Evolutionary conservation across 169 alveolate genomes (phyloP).

Genomic region (Plasmodium vinckei): DNA sequence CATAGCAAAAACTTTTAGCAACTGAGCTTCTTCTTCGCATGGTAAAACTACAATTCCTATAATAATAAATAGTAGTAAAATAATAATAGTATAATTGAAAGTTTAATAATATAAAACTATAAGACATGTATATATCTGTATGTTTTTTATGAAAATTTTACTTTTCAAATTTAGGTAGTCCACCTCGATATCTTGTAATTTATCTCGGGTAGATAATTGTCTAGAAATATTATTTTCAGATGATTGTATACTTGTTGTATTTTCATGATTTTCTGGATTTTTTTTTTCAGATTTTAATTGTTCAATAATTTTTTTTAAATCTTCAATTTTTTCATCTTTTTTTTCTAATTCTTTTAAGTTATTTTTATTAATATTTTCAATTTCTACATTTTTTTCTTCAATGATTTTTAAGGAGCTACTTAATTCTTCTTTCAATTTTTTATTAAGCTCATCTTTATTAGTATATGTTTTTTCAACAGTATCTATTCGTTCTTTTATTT

Average conservation of each 20-base stretch:
- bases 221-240: too few relatives aligned
- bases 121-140: background rate
- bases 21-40: conserved; percentile 62
- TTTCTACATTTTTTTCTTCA: conserved; percentile 59
- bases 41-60: conserved; percentile 42
- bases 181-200: background rate
- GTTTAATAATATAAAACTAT: background rate
- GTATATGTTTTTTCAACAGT: conserved; percentile 8
- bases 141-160: conserved; percentile 3
- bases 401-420: conserved; percentile 52
- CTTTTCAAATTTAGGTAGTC: conserved; percentile 37
- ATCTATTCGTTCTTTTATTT: conserved; percentile 34
- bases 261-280: background rate
- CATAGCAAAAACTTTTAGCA: conserved; percentile 42
- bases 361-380: conserved; percentile 40
- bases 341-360: conserved; percentile 31
- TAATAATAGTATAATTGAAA: background rate
- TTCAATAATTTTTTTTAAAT: conserved; percentile 43
- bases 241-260: background rate
- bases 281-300: conserved; percentile 42
- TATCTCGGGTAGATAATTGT: too few relatives aligned
- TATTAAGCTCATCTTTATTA: conserved; percentile 53
- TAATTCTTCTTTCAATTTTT: conserved; percentile 61
- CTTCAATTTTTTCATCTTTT: conserved; percentile 33
- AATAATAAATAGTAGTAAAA: conserved; percentile 6